Percentiles rank a stretch among this genome's conserved stretches.
phyloP scores from a whole-genome alignment of 2,329 filamentous ascomycete genomes.

The Colletotrichum euphorbiae region DNA sequence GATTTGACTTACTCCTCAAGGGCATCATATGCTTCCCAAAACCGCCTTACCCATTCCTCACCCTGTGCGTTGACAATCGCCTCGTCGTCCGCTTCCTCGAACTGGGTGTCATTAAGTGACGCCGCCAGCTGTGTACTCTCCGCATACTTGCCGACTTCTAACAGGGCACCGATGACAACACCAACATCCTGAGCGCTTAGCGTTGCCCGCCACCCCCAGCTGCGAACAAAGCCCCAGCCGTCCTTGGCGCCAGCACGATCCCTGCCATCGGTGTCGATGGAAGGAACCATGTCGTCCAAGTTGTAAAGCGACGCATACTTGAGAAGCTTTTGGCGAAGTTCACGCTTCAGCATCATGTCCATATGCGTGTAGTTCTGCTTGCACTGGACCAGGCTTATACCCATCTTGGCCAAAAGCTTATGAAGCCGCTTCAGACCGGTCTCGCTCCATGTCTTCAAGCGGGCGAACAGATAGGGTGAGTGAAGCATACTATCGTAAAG shows the following conservation, averaged over 20 bases:
- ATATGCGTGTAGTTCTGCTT: conserved; percentile 97
- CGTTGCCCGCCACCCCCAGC: conserved; percentile 97
- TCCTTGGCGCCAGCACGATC: conserved; percentile 81
- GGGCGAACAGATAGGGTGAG: conserved; percentile 91
- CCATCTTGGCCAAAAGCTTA: conserved; percentile 98
- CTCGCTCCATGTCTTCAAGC: conserved; percentile 95
- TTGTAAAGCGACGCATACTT: conserved; percentile 95
- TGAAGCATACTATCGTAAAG: conserved; percentile 99
- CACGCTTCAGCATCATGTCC: conserved; percentile 96
- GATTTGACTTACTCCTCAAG: conserved; percentile 70
- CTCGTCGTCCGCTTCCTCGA: conserved; percentile 59
- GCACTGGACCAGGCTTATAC: conserved; percentile 91
- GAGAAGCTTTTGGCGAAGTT: conserved; percentile 84
- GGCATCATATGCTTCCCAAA: conserved; percentile 80
- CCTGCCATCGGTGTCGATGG: conserved; percentile 76
- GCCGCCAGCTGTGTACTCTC: conserved; percentile 49
- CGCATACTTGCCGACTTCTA: conserved; percentile 83
- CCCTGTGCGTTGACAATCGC: conserved; percentile 59
- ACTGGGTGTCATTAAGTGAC: conserved; percentile 48
- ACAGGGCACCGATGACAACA: conserved; percentile 89
- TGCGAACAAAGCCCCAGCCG: conserved; percentile 96
- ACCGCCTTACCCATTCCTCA: conserved; percentile 74
- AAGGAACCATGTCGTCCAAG: conserved; percentile 90
- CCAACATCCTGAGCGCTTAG: conserved; percentile 93
- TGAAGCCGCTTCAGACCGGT: conserved; percentile 87